phyloP scores from a whole-genome alignment of 1,284 basidiomycete species.

The Anthracocystis setariae region DNA sequence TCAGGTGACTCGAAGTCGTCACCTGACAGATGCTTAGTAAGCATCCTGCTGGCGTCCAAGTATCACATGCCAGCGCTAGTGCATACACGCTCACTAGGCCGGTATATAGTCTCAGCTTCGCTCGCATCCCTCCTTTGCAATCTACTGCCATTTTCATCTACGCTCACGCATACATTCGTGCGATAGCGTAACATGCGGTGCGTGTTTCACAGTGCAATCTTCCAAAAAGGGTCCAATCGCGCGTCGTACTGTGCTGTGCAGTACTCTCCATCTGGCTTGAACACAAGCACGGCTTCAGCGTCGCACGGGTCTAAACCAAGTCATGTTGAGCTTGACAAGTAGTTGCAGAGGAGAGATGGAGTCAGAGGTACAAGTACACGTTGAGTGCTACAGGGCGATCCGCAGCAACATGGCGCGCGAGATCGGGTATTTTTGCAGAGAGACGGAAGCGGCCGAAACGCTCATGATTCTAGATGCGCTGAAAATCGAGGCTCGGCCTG shows the following conservation, averaged over 20 bases:
- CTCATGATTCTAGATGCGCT: not conserved
- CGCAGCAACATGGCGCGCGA: not conserved
- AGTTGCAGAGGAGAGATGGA: not conserved
- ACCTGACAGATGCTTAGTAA: too few species aligned
- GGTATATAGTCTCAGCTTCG: too few species aligned
- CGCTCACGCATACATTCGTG: too few species aligned
- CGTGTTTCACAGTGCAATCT: not conserved
- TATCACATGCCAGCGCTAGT: too few species aligned
- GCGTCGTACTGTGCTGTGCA: not conserved
- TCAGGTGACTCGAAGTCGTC: too few species aligned
- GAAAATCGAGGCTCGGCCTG: not conserved
- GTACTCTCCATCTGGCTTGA: too few species aligned
- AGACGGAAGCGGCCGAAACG: not conserved
- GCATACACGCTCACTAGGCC: too few species aligned
- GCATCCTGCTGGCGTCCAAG: too few species aligned
- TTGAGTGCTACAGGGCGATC: slow-evolving; percentile 41
- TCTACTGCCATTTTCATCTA: too few species aligned
- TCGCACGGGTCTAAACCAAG: not conserved
- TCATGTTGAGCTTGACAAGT: not conserved
- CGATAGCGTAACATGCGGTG: not conserved
- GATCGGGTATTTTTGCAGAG: slow-evolving; percentile 25
- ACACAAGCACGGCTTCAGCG: too few species aligned
- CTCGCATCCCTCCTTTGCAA: too few species aligned
- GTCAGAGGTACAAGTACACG: slow-evolving; percentile 37
- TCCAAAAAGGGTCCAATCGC: slow-evolving; percentile 5